A percentile compares a stretch with the other conserved stretches of the same genome.
These are phyloP conservation scores for Ophiostoma ips DNA, from an alignment of 2,329 filamentous ascomycete genomes.

Conservation along the genomic window DNA sequence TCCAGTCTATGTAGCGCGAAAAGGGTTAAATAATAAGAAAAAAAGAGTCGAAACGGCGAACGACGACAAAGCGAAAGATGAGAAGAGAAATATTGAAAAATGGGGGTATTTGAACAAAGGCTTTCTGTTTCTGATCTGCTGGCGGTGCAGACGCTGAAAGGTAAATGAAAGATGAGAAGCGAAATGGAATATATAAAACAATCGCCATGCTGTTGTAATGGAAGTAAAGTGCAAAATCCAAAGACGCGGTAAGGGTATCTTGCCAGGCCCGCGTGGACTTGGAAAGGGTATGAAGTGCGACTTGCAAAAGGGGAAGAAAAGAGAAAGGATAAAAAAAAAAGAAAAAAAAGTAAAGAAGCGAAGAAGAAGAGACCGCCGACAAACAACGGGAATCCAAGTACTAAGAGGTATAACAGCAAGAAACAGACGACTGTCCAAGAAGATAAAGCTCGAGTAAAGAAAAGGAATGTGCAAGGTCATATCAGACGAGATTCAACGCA, in stretches of 20 bases:
- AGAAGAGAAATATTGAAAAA: neutral
- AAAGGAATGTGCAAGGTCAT: neutral
- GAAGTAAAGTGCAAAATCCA: neutral
- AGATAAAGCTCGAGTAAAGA: neutral
- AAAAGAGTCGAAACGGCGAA: neutral
- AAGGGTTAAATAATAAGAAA: neutral
- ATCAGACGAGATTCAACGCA: neutral
- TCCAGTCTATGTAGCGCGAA: constrained; percentile 9
- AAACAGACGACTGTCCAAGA: neutral
- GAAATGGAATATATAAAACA: constrained; percentile 3
- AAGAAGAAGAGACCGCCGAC: too few relatives aligned
- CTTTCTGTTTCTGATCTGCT: constrained; percentile 1
- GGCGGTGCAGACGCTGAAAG: neutral
- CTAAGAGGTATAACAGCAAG: constrained; percentile 1
- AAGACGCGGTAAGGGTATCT: neutral
- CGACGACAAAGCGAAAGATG: neutral
- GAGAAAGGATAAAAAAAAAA: neutral
- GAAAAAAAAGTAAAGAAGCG: neutral
- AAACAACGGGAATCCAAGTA: neutral
- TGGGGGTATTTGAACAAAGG: constrained; percentile 6
- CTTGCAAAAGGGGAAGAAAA: constrained; percentile 1
- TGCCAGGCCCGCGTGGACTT: neutral
- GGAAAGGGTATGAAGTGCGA: constrained; percentile 4
- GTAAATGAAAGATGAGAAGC: neutral
- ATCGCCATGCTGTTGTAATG: constrained; percentile 8